Base-by-base conservation (phyloP, 805 yeast genomes). In the Yarrowia osloensis region DNA sequence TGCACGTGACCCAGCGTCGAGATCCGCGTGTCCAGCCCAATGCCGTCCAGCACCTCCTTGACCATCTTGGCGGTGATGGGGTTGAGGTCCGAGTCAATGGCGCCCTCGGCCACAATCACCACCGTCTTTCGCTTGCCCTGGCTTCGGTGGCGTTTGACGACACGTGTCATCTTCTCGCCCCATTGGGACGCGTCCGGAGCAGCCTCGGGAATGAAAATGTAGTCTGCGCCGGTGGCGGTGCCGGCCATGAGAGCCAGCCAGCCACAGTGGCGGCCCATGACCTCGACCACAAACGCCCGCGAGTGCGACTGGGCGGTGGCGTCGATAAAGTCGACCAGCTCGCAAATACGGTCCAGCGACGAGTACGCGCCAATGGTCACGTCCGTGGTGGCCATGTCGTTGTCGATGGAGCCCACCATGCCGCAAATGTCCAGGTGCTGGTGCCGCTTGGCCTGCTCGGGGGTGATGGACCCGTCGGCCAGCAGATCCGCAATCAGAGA, bases 211-310 rank as follows among this genome's bases (percentile, higher is more conserved):
- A 95, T 89, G 73, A 95, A 88, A 68, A 92, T 89, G 77, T 86
- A 92, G 79, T 95, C 99, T 2, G 99, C 98, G 73, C 95, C 90
- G 31, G 98, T 91, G 50, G 98, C 92, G 69, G 94, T 88, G 75
- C 98, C 99, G 4, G 99, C 96, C 95, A 92, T 93, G 72, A 95
- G 81, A 1, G 96, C 98, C 73, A 95, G 84, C 99, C 99, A 95
- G 70, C 99, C 99, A 82, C 99, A 95, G 78, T 95, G 98, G 76
- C 99, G 87, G 70, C 99, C 99, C 99, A 95, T 95, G 46, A 95
- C 99, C 77, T 95, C 99, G 68, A 95, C 90, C 50, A 95, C 97
- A 77, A 95, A 95, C 8, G 99, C 99, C 75, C 99, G 86, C 15
- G 97, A 91, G 78, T 95, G 99, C 2, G 98, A 94, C 71, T 90